Evolutionary conservation across 176 grass and related monocot genomes (phyloP).

Genomic region (Rhipidocladum racemiflorum): DNA sequence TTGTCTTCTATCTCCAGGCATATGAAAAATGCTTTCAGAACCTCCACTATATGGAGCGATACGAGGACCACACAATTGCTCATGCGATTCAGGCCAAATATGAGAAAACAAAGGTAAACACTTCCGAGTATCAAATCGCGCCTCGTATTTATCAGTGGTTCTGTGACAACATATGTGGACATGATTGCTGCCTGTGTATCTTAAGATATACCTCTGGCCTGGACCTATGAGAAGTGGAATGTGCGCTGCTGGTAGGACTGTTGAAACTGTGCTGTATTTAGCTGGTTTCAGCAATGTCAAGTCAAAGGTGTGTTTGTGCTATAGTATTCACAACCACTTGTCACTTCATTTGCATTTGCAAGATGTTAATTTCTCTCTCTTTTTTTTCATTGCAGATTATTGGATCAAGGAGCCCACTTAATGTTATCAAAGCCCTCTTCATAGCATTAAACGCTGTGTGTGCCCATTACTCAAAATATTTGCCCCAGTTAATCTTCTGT

Average conservation of each 20-base stretch:
- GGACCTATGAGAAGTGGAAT: slow-evolving; percentile 71
- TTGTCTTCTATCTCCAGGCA: slow-evolving; percentile 53
- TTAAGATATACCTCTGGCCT: slow-evolving; percentile 92
- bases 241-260: slow-evolving; percentile 57
- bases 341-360: neutral
- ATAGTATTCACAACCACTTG: neutral
- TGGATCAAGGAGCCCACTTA: slow-evolving; percentile 95
- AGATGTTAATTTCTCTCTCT: neutral
- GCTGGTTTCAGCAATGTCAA: slow-evolving; percentile 92
- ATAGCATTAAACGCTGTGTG: slow-evolving; percentile 87
- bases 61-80: slow-evolving; percentile 93
- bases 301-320: slow-evolving; percentile 57
- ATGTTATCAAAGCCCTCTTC: slow-evolving; percentile 90
- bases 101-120: slow-evolving; percentile 87
- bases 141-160: neutral
- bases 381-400: slow-evolving; percentile 56
- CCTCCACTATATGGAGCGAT: slow-evolving; percentile 91
- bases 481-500: neutral
- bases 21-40: slow-evolving; percentile 99
- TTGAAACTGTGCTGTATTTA: slow-evolving; percentile 78
- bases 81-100: slow-evolving; percentile 92
- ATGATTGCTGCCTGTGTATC: slow-evolving; percentile 12
- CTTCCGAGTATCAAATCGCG: neutral
- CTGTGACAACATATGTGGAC: neutral
- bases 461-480: slow-evolving; percentile 15